These are phyloP conservation scores for Gigaspora rosea DNA, from an alignment of 192 early-diverging fungal species.

Conservation along the genomic window DNA sequence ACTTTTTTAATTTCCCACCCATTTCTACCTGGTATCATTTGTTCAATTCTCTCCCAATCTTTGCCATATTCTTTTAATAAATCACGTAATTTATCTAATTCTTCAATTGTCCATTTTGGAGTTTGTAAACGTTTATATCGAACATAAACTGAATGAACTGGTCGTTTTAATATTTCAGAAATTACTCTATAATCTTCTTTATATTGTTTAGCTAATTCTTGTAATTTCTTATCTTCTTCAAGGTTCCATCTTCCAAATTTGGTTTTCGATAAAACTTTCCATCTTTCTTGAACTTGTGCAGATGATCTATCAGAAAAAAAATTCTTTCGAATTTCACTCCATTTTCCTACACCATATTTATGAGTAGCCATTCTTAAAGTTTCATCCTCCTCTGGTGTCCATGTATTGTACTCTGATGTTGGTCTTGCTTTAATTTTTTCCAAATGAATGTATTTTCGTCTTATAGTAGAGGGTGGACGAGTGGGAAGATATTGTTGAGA, in stretches of 20 bases:
- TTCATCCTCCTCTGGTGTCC: slow-evolving; percentile 24
- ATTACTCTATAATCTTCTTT: neutral
- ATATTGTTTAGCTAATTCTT: neutral
- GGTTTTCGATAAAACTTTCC: neutral
- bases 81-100: neutral
- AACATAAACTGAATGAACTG: neutral
- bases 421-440: neutral
- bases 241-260: neutral
- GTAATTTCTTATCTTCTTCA: slow-evolving; percentile 19
- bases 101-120: slow-evolving; percentile 2
- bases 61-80: neutral
- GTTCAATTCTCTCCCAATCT: neutral
- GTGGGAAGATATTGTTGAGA: too few relatives aligned
- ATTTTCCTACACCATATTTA: slow-evolving; percentile 8
- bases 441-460: too few relatives aligned
- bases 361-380: neutral
- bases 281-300: neutral
- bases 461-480: too few relatives aligned
- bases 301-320: neutral
- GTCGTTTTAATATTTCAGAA: neutral
- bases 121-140: neutral
- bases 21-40: neutral
- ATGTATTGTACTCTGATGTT: neutral
- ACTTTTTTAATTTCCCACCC: neutral
- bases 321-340: neutral